Conservation (phyloP, 495 filamentous ascomycete genomes). For the Annulohypoxylon bovei region DNA sequence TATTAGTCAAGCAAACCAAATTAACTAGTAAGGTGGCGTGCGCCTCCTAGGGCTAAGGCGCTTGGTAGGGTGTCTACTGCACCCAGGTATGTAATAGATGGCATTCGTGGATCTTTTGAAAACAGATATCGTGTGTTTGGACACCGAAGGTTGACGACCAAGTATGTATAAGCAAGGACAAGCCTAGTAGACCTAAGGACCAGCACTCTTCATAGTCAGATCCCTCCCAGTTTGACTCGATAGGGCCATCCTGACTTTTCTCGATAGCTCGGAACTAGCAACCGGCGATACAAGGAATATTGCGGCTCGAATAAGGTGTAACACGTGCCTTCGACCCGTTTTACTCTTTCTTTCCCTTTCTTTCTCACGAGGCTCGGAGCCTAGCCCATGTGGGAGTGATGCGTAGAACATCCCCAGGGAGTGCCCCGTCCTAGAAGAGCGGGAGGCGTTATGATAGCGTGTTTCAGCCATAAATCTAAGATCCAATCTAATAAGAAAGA, state of each 20-base stretch:
- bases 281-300: background rate
- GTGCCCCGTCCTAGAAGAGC: background rate
- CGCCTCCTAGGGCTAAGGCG: constrained; percentile 2
- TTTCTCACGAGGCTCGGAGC: background rate
- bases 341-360: background rate
- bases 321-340: constrained; percentile 21
- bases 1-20: constrained; percentile 26
- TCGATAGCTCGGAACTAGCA: background rate
- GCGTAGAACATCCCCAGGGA: constrained; percentile 18
- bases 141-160: background rate
- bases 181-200: background rate
- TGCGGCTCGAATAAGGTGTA: constrained; percentile 22
- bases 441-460: constrained; percentile 27
- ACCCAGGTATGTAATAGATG: background rate
- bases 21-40: constrained; percentile 23
- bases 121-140: background rate
- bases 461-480: constrained; percentile 31
- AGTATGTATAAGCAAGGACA: constrained; percentile 1
- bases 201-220: background rate
- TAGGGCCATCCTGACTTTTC: constrained; percentile 3
- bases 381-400: constrained; percentile 28
- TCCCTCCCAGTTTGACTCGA: background rate
- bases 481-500: constrained; percentile 15
- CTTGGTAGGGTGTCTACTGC: background rate
- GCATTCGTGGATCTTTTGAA: background rate